A percentile compares a stretch with the other conserved stretches of the same genome.
Conservation (phyloP, 352 stramenopile species). For the Globisporangium irregulare region DNA sequence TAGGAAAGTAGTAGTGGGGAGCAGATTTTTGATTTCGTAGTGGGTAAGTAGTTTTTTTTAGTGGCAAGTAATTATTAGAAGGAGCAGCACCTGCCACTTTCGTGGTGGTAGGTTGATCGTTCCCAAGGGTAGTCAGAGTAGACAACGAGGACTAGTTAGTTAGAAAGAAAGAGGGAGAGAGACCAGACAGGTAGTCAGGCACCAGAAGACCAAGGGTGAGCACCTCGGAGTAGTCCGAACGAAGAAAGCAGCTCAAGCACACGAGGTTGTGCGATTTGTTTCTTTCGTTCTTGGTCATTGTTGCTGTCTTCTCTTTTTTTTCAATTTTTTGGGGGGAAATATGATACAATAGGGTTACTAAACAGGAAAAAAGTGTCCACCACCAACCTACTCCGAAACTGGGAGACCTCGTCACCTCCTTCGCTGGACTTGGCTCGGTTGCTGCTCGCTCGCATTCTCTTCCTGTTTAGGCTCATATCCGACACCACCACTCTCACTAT, state of each 20-base stretch:
- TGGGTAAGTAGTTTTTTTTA: neutral
- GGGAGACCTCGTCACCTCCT: neutral
- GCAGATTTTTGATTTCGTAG: neutral
- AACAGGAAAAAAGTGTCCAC: neutral
- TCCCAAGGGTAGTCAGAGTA: neutral
- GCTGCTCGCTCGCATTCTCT: neutral
- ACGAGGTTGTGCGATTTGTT: neutral
- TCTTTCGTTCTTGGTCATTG: neutral
- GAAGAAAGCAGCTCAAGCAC: neutral
- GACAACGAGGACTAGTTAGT: neutral
- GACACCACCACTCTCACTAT: neutral
- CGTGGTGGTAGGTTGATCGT: neutral
- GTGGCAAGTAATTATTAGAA: neutral
- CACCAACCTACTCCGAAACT: neutral
- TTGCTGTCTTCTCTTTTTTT: neutral
- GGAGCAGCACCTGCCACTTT: neutral
- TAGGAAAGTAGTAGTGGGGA: neutral
- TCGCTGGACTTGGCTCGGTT: neutral
- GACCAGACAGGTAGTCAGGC: neutral
- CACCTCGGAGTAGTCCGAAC: neutral
- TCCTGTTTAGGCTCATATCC: conserved; percentile 1
- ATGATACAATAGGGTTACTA: conserved; percentile 14
- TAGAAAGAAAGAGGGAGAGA: neutral
- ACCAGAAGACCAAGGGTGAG: neutral
- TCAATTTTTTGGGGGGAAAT: neutral